Percentiles rank a stretch among this genome's conserved stretches.
phyloP scores from a whole-genome alignment of 1,139 yeast species.

The Taphrina communis region DNA sequence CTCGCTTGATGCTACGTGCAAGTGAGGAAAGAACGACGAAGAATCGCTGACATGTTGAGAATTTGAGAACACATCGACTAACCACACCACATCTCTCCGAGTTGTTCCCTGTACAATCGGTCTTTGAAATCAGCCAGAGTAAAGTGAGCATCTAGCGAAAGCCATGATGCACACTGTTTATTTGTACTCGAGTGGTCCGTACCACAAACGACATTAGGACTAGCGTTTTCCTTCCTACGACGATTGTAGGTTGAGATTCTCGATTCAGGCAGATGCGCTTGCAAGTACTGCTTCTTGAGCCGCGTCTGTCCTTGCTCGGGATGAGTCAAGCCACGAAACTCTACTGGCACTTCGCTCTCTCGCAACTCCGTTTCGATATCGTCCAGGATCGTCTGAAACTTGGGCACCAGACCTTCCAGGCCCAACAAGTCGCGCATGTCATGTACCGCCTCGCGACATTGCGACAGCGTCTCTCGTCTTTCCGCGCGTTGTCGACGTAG shows the following conservation, averaged over 20 bases:
- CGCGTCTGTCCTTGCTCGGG: conserved; percentile 18
- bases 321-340: conserved; percentile 28
- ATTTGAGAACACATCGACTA: not conserved
- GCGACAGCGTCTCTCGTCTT: conserved; percentile 13
- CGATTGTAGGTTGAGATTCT: not conserved
- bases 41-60: not conserved
- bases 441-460: conserved; percentile 19
- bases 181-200: not conserved
- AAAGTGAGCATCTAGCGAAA: not conserved
- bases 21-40: no score
- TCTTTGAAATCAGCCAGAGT: conserved; percentile 5
- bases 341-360: not conserved
- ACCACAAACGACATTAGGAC: not conserved
- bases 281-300: conserved; percentile 13
- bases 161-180: not conserved
- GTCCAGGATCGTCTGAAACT: conserved; percentile 19
- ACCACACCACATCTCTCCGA: conserved; percentile 10
- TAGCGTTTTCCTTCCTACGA: conserved; percentile 1
- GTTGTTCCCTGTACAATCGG: conserved; percentile 15
- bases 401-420: conserved; percentile 11
- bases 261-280: not conserved
- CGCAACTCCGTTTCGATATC: conserved; percentile 6
- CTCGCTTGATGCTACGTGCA: no score
- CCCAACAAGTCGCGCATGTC: conserved; percentile 30
- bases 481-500: not conserved